Conservation (phyloP, 345 rosid genomes). For the Bruguiera gymnorhiza region DNA sequence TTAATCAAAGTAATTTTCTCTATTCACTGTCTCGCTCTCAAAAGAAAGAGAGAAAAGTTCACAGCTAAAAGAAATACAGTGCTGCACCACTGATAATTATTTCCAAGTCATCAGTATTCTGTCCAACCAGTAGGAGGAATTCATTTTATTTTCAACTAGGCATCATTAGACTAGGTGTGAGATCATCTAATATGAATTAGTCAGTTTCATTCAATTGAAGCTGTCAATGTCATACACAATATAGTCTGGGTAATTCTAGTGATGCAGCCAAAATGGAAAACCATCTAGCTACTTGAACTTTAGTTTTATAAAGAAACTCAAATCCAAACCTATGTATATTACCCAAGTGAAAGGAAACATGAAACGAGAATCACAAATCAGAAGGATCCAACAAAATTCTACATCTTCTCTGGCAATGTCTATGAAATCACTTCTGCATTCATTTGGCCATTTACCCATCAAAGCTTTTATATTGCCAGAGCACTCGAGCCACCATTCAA, state of each 20-base stretch:
- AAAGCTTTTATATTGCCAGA: background rate
- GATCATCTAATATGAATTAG: no score
- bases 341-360: background rate
- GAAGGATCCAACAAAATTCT: background rate
- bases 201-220: no score
- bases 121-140: background rate
- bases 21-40: background rate
- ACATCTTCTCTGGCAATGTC: background rate
- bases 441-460: background rate
- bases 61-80: no score
- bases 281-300: background rate
- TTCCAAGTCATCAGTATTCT: no score
- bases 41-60: background rate
- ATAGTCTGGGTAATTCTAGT: no score
- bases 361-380: background rate
- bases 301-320: no score
- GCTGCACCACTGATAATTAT: no score
- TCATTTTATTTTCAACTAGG: background rate
- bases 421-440: background rate
- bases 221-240: no score
- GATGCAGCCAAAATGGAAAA: background rate
- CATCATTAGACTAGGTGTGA: background rate
- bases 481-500: background rate
- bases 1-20: background rate
- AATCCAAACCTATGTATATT: no score